Base-by-base conservation (phyloP, 257 asterid genomes). In the Solanum sitiens region DNA sequence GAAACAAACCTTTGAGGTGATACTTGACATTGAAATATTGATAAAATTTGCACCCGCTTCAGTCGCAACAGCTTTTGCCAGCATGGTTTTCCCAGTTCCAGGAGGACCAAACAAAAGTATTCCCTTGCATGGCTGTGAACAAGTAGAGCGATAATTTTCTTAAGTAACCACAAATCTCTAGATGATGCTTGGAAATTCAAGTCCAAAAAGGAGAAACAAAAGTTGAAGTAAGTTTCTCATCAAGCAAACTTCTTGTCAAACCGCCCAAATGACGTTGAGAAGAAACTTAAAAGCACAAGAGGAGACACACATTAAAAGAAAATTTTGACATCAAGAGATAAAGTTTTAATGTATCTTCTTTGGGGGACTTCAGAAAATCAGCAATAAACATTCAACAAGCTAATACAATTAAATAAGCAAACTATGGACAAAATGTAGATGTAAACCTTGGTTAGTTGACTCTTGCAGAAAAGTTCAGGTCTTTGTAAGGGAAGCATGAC, bases 21-120 rank as follows among this genome's bases (percentile, higher is more conserved):
- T 96, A 90, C 98, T 96, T 82, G 98, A 96, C 98, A 96, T 94
- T 18, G 98, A 95, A 88, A 95, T 94, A 89, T 95, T 96, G 76
- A 96, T 96, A 93, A 96, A 96, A 91, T 94, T 95, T 39, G 98
- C 98, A 74, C 98, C 95, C 87, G 98, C 96, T 91, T 96, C 98
- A 25, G 98, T 95, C 83, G 98, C 98, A 90, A 95, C 96, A 86
- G 98, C 98, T 91, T 96, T 96, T 23, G 98, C 98, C 77, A 96
- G 98, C 99, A 95, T 96, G 71, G 98, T 96, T 89, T 96, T 95
- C 79, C 98, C 97, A 32, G 99, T 95, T 87, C 99, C 98, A 85
- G 98, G 98, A 53, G 98, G 96, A 27, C 98, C 98, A 89, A 96
- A 94, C 73, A 96, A 90, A 87, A 96, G 96, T 89, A 96, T 96